Conservation (phyloP, 2,329 filamentous ascomycete genomes). For the Hymenotorrendiella dingleyae region DNA sequence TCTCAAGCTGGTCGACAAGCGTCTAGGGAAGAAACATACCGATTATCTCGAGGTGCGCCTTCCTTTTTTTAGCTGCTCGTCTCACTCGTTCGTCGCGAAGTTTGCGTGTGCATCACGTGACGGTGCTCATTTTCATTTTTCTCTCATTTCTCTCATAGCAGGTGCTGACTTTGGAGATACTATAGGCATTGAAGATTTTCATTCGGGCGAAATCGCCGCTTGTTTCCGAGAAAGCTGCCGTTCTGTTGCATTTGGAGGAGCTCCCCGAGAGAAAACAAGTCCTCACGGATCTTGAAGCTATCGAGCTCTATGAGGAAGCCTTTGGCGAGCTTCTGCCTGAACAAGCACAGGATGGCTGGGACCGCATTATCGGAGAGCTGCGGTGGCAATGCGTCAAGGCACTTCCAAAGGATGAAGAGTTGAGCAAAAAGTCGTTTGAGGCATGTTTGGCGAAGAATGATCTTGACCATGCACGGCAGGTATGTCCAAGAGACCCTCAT, state of each 20-base stretch:
- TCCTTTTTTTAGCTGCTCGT: not conserved
- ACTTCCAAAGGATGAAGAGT: constrained; percentile 27
- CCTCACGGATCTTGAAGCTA: constrained; percentile 25
- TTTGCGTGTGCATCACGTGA: constrained; percentile 14
- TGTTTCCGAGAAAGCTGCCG: constrained; percentile 24
- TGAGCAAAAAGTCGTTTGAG: constrained; percentile 25
- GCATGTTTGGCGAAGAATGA: constrained; percentile 28
- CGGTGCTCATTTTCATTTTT: not conserved
- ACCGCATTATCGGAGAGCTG: constrained; percentile 27
- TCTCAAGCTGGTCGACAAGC: constrained; percentile 31
- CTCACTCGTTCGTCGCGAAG: not conserved
- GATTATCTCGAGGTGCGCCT: constrained; percentile 29
- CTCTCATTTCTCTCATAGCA: too few species aligned
- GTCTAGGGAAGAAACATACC: constrained; percentile 27
- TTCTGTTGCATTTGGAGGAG: constrained; percentile 24
- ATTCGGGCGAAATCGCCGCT: constrained; percentile 24
- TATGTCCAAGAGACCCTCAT: constrained; percentile 11
- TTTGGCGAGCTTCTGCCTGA: constrained; percentile 20
- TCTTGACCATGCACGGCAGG: constrained; percentile 31
- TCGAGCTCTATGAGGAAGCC: constrained; percentile 29
- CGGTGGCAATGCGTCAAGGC: constrained; percentile 29
- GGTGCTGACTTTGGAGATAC: constrained; percentile 13
- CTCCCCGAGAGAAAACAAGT: constrained; percentile 18
- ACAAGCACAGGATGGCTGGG: constrained; percentile 21
- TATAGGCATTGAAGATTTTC: constrained; percentile 29